Evolutionary conservation across 2,329 filamentous ascomycete genomes (phyloP), one percentile per base, ranked within the genome.

Genomic region (Calonectria montana): DNA sequence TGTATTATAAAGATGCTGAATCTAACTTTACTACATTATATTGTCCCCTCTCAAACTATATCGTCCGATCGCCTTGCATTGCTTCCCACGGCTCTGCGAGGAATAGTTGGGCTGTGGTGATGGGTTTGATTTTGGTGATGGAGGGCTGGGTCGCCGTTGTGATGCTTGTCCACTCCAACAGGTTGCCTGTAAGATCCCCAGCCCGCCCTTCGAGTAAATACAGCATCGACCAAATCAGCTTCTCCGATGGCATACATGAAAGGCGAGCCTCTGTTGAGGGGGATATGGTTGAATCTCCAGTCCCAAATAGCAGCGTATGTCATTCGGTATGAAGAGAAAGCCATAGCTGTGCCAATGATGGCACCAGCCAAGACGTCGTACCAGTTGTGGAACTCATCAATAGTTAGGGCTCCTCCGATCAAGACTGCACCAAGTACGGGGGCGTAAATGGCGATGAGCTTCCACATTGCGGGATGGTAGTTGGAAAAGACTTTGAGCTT

Each of bases 401-500:
- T 94, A 0, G 92, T 94, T 12, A 94, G 83, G 0, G 91, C 89
- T 7, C 92, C 92, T 1, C 89, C 92, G 50, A 95, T 94, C 2
- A 95, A 84, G 3, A 86, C 87, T 0, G 93, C 93, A 3, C 90
- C 91, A 0, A 95, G 88, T 3, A 95, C 83, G 0, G 93, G 93
- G 0, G 90, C 87, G 77, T 92, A 93, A 27, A 91, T 84, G 18
- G 86, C 88, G 37, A 93, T 85, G 15, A 94, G 83, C 83, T 94
- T 94, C 93, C 93, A 94, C 88, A 94, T 91, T 15, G 91, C 86
- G 0, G 93, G 90, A 79, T 94, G 93, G 80, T 93, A 92, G 85
- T 94, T 92, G 74, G 89, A 85, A 77, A 91, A 94, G 68, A 94
- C 89, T 86, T 94, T 95, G 75, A 95, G 87, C 85, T 95, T 95